phyloP scores from a whole-genome alignment of 257 asterid genomes.

The Penstemon barbatus region DNA sequence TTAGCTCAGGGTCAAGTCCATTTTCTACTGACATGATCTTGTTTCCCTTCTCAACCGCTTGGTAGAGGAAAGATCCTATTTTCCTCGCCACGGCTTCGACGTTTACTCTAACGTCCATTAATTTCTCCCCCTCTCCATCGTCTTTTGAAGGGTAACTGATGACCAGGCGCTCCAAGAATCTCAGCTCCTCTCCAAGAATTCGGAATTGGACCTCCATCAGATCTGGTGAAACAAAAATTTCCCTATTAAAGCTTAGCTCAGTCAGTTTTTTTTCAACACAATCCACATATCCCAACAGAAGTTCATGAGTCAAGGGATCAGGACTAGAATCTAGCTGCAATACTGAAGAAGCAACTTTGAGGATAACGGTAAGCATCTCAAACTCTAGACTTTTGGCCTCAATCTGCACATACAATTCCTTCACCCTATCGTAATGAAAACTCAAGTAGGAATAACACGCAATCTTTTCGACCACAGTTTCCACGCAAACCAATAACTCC shows the following conservation, averaged over 20 bases:
- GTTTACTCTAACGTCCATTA: neutral
- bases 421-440: too few relatives aligned
- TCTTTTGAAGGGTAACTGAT: neutral
- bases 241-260: neutral
- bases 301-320: neutral
- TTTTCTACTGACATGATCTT: neutral
- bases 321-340: neutral
- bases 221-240: neutral
- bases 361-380: neutral
- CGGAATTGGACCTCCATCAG: neutral
- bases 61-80: neutral
- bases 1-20: too few relatives aligned
- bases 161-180: neutral
- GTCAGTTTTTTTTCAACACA: neutral
- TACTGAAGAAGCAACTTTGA: neutral
- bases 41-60: too few relatives aligned
- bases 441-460: too few relatives aligned
- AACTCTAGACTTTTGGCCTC: neutral
- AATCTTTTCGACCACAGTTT: too few relatives aligned
- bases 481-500: too few relatives aligned
- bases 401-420: neutral
- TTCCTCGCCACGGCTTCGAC: neutral
- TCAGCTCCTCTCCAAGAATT: neutral
- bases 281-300: neutral
- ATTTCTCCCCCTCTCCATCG: neutral